Base-by-base conservation (phyloP, 1,284 basidiomycete species). In the Ganoderma multipileum region DNA sequence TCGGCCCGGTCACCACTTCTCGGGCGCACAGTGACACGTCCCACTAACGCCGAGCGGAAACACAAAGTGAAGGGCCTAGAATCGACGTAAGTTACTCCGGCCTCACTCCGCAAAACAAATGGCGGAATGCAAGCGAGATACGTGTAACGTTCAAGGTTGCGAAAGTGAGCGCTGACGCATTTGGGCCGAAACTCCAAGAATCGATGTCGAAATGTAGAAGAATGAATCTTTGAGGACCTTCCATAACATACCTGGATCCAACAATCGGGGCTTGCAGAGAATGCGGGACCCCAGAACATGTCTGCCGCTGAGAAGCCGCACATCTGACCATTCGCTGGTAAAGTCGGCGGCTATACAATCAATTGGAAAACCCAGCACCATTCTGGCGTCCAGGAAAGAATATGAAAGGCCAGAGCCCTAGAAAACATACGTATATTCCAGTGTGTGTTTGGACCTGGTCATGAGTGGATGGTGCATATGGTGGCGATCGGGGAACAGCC, bases 261-360 rank as follows among this genome's bases (percentile, higher is more conserved):
- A n/a, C 55, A 16, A 18, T 14, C 12, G 61, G 44, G 20, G 20
- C 61, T 62, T 36, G 60, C 28, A 50, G 30, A 38, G 61, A 44
- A 42, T 42, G 2, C n/a, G 33, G 30, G 30, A n/a, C 33, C 30
- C 11, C 20, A 38, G 36, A 38, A 33, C 18, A 7, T 58, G 55
- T 58, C 30, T 38, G 14, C 58, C 26, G 39, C 58, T 41, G n/a
- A 41, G 36, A 60, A 60, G 39, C 58, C 58, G 39, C 23, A 26
- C 58, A 39, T 60, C 58, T 60, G 39, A 60, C 58, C 58, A 28
- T 41, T 42, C 58, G 23, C 36, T 60, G 58, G 14, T 26, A 14
- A 14, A n/a, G 23, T 39, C 58, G 58, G 58, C 58, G 58, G 58
- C 58, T 28, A 60, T 60, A 26, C 36, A 39, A 60, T 60, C 58